These are phyloP conservation scores for Solanum clarkiae DNA, from an alignment of 257 asterid genomes.

Conservation along the genomic window DNA sequence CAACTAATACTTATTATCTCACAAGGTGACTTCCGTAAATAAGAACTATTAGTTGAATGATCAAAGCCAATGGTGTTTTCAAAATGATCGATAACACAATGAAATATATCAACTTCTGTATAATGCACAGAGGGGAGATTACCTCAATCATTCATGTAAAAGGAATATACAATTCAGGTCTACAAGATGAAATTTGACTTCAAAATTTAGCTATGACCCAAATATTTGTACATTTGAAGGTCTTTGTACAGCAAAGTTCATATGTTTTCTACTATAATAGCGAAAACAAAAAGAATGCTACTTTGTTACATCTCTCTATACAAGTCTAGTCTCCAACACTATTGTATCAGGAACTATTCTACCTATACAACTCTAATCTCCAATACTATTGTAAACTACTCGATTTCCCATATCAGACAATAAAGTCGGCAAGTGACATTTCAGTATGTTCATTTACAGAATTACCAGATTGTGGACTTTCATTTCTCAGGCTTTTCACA, in stretches of 20 bases:
- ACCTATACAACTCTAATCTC: neutral
- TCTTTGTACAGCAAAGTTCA: too few species aligned
- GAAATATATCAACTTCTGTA: neutral
- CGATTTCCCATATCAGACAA: neutral
- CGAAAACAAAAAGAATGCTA: neutral
- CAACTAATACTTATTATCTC: too few species aligned
- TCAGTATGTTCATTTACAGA: neutral
- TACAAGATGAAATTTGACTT: neutral
- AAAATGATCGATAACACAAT: conserved; percentile 48
- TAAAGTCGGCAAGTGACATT: neutral
- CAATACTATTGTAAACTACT: neutral
- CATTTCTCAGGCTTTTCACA: neutral
- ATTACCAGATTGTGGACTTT: neutral
- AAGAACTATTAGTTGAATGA: conserved; percentile 12
- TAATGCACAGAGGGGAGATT: too few species aligned
- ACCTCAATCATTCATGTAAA: neutral
- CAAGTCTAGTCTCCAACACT: neutral
- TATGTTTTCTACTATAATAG: neutral
- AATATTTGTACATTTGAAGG: too few species aligned
- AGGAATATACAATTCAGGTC: neutral
- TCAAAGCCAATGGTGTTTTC: conserved; percentile 76
- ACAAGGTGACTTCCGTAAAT: too few species aligned
- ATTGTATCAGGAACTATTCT: neutral
- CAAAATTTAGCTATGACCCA: neutral
- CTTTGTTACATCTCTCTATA: neutral